Evolutionary conservation across 805 yeast species (phyloP), one percentile per base, ranked within the genome.

Genomic region (Kazachstania kunashirensis): DNA sequence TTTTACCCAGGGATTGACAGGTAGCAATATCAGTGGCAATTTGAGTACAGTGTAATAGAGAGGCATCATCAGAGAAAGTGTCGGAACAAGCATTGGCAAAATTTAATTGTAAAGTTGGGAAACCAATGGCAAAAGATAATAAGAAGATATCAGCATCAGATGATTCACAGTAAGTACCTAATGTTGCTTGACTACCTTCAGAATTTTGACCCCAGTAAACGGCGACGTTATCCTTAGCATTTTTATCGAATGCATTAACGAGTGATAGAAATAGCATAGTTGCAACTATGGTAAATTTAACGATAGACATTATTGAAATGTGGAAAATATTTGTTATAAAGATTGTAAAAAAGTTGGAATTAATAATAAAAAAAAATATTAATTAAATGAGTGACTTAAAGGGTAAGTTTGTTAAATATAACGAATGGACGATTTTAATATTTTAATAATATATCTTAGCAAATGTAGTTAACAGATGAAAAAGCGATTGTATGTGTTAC

Each of bases 161-260:
- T 34, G 75, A 67, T 40, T 67, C 64, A 67, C 96, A 85, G 65
- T 84, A 84, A 33, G 66, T 59, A 41, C 65, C 55, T 21, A 64
- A 40, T 2, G 53, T 43, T 38, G 63, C 61, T 47, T 73, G 77
- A 9, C 67, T 53, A 6, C 84, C 84, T n/a, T 72, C 77, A 12
- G 89, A 75, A 49, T 74, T 73, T 61, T 85, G 95, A 37, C 96
- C 95, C 95, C 95, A 85, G 62, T 85, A 85, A 6, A 82, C 67
- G 16, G 80, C 95, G 26, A 84, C 73, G 45, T 83, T 81, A 23
- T 67, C 52, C 32, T 70, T 66, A 24, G 76, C 57, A 13, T 56
- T 38, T 8, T 66, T 48, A 35, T 62, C 57, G 38, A 63, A 64
- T 12, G 63, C 58, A 24, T 24, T 13, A 5, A 21, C 30, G 6